These are phyloP conservation scores for Cutaneotrichosporon mucoides DNA, from an alignment of 1,284 basidiomycete species.

Conservation along the genomic window DNA sequence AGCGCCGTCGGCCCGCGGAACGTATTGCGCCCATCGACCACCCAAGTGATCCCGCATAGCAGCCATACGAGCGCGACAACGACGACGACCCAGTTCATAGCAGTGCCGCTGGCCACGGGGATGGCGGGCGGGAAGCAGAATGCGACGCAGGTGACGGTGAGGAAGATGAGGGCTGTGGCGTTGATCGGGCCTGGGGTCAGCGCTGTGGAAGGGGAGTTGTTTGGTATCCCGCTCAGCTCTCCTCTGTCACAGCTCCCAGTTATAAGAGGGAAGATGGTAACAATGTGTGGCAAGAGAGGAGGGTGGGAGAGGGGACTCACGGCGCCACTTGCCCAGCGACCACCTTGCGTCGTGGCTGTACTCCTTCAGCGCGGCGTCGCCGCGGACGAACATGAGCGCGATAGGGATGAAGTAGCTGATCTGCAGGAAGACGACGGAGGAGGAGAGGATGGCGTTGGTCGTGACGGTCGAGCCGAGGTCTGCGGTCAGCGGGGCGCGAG, in stretches of 20 bases:
- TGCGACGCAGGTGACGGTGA: conserved; percentile 50
- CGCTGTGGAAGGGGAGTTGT: no score
- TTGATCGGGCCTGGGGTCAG: conserved; percentile 18
- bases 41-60: conserved; percentile 42
- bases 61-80: conserved; percentile 38
- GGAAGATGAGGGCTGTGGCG: conserved; percentile 49
- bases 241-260: no score
- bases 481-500: neutral
- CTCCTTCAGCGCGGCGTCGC: conserved; percentile 44
- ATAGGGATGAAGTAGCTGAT: conserved; percentile 43
- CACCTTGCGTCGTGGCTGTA: conserved; percentile 31
- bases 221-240: no score
- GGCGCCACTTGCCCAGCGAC: conserved; percentile 36
- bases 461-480: conserved; percentile 56
- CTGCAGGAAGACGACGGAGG: conserved; percentile 33
- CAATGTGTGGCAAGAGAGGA: no score
- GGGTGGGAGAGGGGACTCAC: conserved; percentile 3
- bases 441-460: conserved; percentile 49
- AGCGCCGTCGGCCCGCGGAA: conserved; percentile 49
- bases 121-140: conserved; percentile 54
- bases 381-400: conserved; percentile 47
- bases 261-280: no score
- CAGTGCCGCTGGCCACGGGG: conserved; percentile 40
- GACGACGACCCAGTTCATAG: conserved; percentile 52
- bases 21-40: conserved; percentile 42